Percentiles rank a stretch among this genome's conserved stretches.
Conservation (phyloP, 169 alveolate species). For the Miamiensis avidus region DNA sequence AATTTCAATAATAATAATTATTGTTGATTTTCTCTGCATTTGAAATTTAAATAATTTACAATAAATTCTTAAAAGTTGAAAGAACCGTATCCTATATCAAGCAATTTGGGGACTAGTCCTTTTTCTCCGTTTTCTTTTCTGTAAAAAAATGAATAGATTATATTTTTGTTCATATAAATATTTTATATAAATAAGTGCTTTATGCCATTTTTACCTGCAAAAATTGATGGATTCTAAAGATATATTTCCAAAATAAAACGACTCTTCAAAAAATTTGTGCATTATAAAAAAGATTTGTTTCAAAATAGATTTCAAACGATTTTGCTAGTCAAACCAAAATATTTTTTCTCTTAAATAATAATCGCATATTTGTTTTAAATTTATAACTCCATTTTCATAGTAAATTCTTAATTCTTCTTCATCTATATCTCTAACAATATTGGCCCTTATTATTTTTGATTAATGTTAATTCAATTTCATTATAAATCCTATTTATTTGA, state of each 20-base stretch:
- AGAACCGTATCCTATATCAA: background rate
- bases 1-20: background rate
- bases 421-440: background rate
- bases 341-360: too few species aligned
- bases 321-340: background rate
- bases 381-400: background rate
- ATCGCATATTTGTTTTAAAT: background rate
- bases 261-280: background rate
- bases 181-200: too few species aligned
- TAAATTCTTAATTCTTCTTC: background rate
- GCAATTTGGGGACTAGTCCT: background rate
- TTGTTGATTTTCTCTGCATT: too few species aligned
- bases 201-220: background rate
- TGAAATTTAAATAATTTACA: background rate
- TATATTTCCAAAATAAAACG: background rate
- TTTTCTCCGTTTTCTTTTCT: background rate
- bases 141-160: too few species aligned
- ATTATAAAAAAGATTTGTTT: too few species aligned
- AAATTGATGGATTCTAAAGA: background rate
- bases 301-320: too few species aligned
- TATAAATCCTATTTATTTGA: too few species aligned
- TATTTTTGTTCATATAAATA: too few species aligned
- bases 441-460: background rate
- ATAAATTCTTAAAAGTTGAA: too few species aligned
- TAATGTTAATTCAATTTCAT: too few species aligned